Conservation (phyloP, 352 stramenopile species). For the Phytopythium delawarense region DNA sequence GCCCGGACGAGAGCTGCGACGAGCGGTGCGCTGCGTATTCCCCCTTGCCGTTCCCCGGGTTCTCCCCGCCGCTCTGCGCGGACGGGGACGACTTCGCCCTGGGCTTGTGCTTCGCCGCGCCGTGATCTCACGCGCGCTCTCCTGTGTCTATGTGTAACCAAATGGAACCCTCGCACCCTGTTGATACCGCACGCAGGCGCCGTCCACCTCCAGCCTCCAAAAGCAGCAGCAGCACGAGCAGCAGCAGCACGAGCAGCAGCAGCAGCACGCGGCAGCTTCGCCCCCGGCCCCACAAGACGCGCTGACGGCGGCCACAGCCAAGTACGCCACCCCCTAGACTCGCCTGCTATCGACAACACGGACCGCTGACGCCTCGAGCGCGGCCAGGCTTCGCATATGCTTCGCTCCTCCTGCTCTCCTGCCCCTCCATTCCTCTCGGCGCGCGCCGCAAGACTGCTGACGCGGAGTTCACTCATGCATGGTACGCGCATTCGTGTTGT, state of each 20-base stretch:
- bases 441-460: neutral
- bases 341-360: neutral
- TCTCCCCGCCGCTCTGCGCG: conserved; percentile 1
- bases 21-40: conserved; percentile 8
- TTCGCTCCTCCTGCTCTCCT: neutral
- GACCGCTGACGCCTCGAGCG: neutral
- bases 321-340: neutral
- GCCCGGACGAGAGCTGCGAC: conserved; percentile 3
- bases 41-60: conserved; percentile 1
- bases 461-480: neutral
- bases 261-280: neutral
- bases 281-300: neutral
- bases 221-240: conserved; percentile 1
- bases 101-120: neutral
- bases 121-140: neutral
- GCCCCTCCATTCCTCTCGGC: neutral
- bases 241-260: too few species aligned
- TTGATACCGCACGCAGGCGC: neutral
- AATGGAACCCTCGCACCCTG: neutral
- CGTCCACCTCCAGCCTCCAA: neutral
- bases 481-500: neutral
- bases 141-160: neutral
- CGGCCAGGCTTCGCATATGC: neutral
- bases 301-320: neutral
- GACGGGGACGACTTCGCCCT: conserved; percentile 5